phyloP scores from a whole-genome alignment of 129 eudicot species.

The Escallonia herrerae region DNA sequence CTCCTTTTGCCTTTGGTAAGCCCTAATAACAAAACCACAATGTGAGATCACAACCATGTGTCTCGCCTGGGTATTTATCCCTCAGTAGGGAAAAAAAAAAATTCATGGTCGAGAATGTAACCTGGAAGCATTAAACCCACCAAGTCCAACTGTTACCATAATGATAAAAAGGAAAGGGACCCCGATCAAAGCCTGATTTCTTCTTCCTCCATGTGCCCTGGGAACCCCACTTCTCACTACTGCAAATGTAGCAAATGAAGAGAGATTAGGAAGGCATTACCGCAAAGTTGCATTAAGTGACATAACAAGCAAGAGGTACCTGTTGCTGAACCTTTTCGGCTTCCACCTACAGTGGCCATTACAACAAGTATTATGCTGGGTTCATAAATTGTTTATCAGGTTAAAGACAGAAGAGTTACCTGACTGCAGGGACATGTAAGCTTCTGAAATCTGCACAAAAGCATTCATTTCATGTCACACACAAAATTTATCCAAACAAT shows the following conservation, averaged over 20 bases:
- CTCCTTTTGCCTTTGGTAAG: constrained; percentile 62
- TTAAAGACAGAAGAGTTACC: constrained; percentile 25
- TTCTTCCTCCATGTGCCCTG: constrained; percentile 47
- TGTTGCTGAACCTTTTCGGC: constrained; percentile 22
- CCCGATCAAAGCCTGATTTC: constrained; percentile 44
- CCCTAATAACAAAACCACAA: constrained; percentile 32
- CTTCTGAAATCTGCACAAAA: constrained; percentile 71
- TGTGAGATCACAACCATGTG: neutral
- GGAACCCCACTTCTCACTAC: constrained; percentile 72
- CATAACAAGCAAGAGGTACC: constrained; percentile 8
- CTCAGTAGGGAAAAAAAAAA: neutral
- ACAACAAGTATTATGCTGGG: neutral
- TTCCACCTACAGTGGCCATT: constrained; percentile 23
- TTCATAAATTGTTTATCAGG: neutral
- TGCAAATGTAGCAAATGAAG: constrained; percentile 36
- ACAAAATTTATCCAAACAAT: neutral
- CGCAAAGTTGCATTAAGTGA: neutral
- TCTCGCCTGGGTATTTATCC: too few species aligned
- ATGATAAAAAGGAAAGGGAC: constrained; percentile 68
- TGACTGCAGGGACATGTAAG: constrained; percentile 59
- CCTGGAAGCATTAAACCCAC: constrained; percentile 82
- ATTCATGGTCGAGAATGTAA: neutral
- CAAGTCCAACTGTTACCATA: constrained; percentile 63
- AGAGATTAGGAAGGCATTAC: neutral
- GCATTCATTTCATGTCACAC: neutral